Base-by-base conservation (phyloP, 1,284 basidiomycete genomes). In the Coniophora puteana region DNA sequence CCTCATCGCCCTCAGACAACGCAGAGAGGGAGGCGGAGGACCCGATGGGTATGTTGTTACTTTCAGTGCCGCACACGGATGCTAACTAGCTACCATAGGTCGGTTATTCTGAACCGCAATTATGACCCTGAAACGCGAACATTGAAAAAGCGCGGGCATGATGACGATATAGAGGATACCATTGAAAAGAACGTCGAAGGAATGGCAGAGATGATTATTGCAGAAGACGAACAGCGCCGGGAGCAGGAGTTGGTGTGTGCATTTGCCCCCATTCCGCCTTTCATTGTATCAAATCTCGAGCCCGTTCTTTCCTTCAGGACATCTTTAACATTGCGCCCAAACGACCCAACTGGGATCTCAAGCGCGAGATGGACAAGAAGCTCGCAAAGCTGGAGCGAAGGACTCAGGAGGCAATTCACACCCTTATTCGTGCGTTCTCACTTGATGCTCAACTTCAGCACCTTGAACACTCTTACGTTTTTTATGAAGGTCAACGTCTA, bases 241-340 rank as follows among this genome's bases (percentile, higher is more conserved):
- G 78, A 78, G 1, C 88, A 96, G 63, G 93, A 98, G 53, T 71
- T 98, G 50, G 93, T 93, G 57, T 50, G 82, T 72, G 8, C 18
- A n/a, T 38, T 17, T 23, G 25, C 23, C 38, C 45, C 18, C n/a
- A 14, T 14, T 23, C 38, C 30, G 36, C 18, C 44, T 17, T 20
- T 23, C 33, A 13, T 39, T 36, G 11, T 28, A n/a, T 24, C 23
- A 23, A 22, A 4, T 26, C 18, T 43, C 38, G 46, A 38, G n/a
- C 26, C 45, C 46, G 44, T 51, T 41, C 32, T 17, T 35, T 17
- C 39, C 22, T 41, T 36, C 58, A 96, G 92, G 93, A 98, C 57
- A 73, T 98, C 20, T 89, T 93, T 60, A 98, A 96, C 59, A 97
- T 99, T 51, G 94, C 94, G 20, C 95, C 95, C 2, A 95, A 94